phyloP scores from a whole-genome alignment of 768 basidiomycete species.

The Rhizopogon vulgaris region DNA sequence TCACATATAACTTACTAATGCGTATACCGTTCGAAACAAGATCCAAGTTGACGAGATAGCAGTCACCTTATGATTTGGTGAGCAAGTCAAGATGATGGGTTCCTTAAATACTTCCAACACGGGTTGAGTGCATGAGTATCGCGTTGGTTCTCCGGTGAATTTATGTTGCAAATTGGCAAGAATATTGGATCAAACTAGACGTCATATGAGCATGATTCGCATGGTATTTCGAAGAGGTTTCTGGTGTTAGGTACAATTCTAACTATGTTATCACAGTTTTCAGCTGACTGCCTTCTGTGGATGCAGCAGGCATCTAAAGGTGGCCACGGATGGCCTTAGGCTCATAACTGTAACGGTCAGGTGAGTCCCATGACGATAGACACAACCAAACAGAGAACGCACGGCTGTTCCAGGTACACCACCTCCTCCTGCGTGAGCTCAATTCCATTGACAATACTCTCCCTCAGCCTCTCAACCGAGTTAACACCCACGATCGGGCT shows the following conservation, averaged over 20 bases:
- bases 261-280: background rate
- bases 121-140: no score
- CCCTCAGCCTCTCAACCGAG: conserved; percentile 23
- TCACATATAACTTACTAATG: no score
- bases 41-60: no score
- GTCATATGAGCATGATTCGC: conserved; percentile 6
- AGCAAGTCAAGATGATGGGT: no score
- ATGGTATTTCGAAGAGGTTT: background rate
- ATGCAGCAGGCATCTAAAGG: background rate
- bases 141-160: no score
- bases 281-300: no score
- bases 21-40: no score
- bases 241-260: background rate
- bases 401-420: conserved; percentile 25
- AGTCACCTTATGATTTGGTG: no score
- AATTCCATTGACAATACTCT: conserved; percentile 21
- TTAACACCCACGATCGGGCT: conserved; percentile 40
- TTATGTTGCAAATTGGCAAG: no score
- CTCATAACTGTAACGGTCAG: conserved; percentile 9
- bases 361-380: background rate
- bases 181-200: conserved; percentile 6
- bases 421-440: conserved; percentile 24
- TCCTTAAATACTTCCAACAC: no score
- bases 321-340: conserved; percentile 13
- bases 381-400: background rate